Evolutionary conservation across 2,329 filamentous ascomycete genomes (phyloP).

Genomic region (Colletotrichum acutatum): DNA sequence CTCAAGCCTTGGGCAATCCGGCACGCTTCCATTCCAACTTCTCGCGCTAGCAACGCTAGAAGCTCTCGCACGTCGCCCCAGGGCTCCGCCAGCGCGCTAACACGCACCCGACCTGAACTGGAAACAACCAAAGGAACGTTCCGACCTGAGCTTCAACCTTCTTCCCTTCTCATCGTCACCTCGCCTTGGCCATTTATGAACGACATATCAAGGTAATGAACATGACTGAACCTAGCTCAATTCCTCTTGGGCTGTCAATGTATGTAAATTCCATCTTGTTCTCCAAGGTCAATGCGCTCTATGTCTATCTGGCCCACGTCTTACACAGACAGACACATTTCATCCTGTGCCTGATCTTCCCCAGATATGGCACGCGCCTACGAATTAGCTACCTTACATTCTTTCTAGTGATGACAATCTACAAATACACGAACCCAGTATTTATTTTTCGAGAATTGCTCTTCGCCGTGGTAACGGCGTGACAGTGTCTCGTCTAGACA

Average conservation of each 20-base stretch:
- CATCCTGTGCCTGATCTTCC: background rate
- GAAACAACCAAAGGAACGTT: slow-evolving; percentile 29
- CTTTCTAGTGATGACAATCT: too few relatives aligned
- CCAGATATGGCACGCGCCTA: background rate
- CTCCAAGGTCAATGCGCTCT: background rate
- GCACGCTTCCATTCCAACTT: background rate
- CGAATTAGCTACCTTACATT: background rate
- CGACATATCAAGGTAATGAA: too few relatives aligned
- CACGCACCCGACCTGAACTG: slow-evolving; percentile 26
- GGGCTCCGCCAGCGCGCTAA: background rate
- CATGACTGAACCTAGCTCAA: too few relatives aligned
- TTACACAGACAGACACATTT: background rate
- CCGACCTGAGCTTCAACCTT: background rate
- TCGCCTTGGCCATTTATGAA: background rate
- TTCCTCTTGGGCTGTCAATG: background rate
- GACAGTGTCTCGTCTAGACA: slow-evolving; percentile 32
- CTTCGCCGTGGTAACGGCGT: slow-evolving; percentile 20
- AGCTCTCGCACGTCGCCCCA: slow-evolving; percentile 4
- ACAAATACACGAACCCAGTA: too few relatives aligned
- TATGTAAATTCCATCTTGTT: background rate
- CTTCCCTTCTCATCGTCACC: background rate
- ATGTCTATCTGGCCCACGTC: background rate
- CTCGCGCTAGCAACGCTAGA: slow-evolving; percentile 7
- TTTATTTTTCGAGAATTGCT: background rate
- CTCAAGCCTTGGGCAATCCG: background rate